These are phyloP conservation scores for Agrocybe praecox DNA, from an alignment of 768 basidiomycete species.

Conservation along the genomic window DNA sequence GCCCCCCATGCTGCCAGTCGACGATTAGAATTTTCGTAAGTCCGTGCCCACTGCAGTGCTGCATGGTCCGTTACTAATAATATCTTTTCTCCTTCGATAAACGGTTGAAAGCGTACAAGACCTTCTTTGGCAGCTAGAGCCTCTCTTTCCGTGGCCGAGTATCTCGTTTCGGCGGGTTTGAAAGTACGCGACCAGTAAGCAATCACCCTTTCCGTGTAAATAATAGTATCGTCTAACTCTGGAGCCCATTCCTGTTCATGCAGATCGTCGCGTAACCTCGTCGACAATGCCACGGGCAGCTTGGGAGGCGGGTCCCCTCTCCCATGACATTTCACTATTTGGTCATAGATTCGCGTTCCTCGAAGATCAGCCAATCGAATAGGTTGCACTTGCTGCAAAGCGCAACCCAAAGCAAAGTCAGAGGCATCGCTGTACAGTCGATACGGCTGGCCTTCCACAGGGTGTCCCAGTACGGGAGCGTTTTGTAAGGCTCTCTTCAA, in stretches of 20 bases:
- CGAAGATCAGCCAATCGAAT: slow-evolving; percentile 25
- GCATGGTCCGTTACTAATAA: slow-evolving; percentile 31
- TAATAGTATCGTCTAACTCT: slow-evolving; percentile 29
- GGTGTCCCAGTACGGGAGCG: slow-evolving; percentile 2
- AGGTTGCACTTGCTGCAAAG: slow-evolving; percentile 35
- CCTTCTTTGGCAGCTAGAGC: slow-evolving; percentile 39
- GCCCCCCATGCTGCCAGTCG: slow-evolving; percentile 37
- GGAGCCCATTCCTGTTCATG: slow-evolving; percentile 18
- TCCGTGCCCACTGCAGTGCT: slow-evolving; percentile 36
- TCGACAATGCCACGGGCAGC: slow-evolving; percentile 20
- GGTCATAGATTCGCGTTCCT: slow-evolving; percentile 28
- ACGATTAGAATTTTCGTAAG: slow-evolving; percentile 39
- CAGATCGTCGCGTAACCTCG: slow-evolving; percentile 18
- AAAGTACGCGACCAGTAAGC: slow-evolving; percentile 23
- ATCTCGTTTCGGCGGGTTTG: slow-evolving; percentile 34
- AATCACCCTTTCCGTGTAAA: slow-evolving; percentile 24
- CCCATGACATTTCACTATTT: slow-evolving; percentile 22
- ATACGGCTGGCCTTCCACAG: slow-evolving; percentile 22
- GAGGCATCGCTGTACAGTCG: slow-evolving; percentile 37
- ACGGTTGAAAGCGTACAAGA: slow-evolving; percentile 36
- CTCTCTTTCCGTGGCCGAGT: slow-evolving; percentile 40
- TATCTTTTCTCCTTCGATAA: slow-evolving; percentile 35
- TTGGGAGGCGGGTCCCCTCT: slow-evolving; percentile 21
- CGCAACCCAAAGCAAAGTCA: slow-evolving; percentile 28
- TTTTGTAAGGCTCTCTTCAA: not conserved